Conservation (phyloP, 371 early-diverging fungal genomes). For the Mucor mucedo region DNA sequence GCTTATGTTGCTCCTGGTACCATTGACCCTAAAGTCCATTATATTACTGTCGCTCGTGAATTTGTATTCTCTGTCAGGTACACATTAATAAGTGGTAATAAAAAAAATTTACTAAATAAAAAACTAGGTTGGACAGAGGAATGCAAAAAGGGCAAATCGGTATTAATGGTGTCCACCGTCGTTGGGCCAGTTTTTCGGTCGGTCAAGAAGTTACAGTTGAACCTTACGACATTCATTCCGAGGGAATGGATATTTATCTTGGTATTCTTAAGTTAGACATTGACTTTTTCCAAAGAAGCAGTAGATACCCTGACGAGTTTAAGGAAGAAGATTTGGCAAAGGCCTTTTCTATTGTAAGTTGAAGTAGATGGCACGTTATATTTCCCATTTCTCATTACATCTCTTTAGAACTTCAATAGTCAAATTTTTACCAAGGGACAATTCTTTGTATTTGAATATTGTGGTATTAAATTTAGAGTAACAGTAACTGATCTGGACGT, state of each 20-base stretch:
- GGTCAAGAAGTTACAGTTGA: constrained; percentile 80
- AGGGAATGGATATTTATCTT: constrained; percentile 68
- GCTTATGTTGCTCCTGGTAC: constrained; percentile 76
- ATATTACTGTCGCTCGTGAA: constrained; percentile 75
- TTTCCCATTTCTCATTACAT: background rate
- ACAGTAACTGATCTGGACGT: constrained; percentile 62
- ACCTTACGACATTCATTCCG: constrained; percentile 73
- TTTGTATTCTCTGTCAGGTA: constrained; percentile 77
- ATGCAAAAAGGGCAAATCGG: constrained; percentile 74
- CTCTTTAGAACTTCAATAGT: constrained; percentile 61
- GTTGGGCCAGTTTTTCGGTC: constrained; percentile 86
- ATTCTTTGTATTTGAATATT: constrained; percentile 81
- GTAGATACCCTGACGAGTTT: constrained; percentile 64
- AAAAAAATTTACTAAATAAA: background rate
- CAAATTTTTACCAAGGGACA: constrained; percentile 81
- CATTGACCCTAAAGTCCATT: constrained; percentile 69
- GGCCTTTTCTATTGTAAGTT: constrained; percentile 64
- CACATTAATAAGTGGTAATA: constrained; percentile 40
- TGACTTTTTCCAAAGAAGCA: constrained; percentile 60
- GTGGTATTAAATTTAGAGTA: constrained; percentile 72
- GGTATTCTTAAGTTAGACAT: constrained; percentile 76
- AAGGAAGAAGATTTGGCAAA: constrained; percentile 77
- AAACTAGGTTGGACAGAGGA: constrained; percentile 58
- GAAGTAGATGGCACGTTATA: background rate
- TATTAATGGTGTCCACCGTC: constrained; percentile 78